Evolutionary conservation across 768 basidiomycete genomes (phyloP), one percentile per base, ranked within the genome.

Genomic region (Dentipellis sp.): DNA sequence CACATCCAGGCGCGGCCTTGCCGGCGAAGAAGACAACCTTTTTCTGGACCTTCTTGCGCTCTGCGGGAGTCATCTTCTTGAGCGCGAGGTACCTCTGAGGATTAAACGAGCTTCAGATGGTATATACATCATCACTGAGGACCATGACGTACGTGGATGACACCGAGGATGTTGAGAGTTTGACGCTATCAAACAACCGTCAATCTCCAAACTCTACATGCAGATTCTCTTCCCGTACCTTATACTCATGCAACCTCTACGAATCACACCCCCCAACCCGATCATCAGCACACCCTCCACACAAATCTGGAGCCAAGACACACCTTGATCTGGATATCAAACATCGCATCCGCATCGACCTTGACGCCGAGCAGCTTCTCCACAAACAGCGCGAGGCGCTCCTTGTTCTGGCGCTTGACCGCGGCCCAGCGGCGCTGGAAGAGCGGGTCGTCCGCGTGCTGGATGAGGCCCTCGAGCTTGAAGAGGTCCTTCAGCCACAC

Each of bases 1-100:
- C 66, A 88, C 86, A 92, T 56, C 84, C 94, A 39, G 95, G 95
- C 0, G 95, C 95, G 53, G 95, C 94, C 69, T 97, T 97, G 60
- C 97, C 95, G 35, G 92, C 95, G 61, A 99, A 98, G 77, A 99
- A 89, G n/a, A 92, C 87, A 17, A 92, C 93, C 53, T 84, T 81
- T n/a, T 83, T 88, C 62, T 80, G 83, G 61, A 87, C 80, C 67
- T 88, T 89, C 75, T 88, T 87, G 65, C 88, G 81, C 68, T 97
- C 84, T 29, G 71, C 84, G 0, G 88, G 79, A 2, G 77, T 75
- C 83, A 95, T 82, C 35, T 69, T 76, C 74, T 97, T 97, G 70
- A 97, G 69, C 10, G 71, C 72, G 51, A 94, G 73, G 72, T 95
- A 97, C 50, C 91, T 80, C 85, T 93, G 67, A 47, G 60, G 45